Percentiles rank a stretch among this genome's conserved stretches.
Conservation (phyloP, 129 eudicot genomes). For the Erigeron canadensis region DNA sequence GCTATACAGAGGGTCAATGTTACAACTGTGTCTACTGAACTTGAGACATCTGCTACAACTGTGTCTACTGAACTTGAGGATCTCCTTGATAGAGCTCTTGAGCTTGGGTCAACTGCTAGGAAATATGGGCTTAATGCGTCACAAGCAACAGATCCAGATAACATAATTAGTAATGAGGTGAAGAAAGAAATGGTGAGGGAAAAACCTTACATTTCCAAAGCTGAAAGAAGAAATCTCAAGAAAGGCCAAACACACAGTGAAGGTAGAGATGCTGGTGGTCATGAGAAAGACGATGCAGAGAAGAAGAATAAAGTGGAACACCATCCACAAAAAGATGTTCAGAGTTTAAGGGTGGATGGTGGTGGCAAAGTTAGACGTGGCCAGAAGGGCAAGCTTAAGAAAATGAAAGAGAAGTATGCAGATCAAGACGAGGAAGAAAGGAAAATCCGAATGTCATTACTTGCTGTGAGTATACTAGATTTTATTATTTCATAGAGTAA, state of each 20-base stretch:
- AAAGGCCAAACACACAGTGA: slow-evolving; percentile 59
- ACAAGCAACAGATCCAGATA: slow-evolving; percentile 27
- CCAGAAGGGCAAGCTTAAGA: slow-evolving; percentile 86
- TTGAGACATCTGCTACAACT: slow-evolving; percentile 47
- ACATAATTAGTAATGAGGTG: slow-evolving; percentile 34
- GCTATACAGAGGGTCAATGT: background rate
- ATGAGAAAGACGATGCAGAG: slow-evolving; percentile 32
- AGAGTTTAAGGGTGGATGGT: slow-evolving; percentile 43
- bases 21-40: slow-evolving; percentile 47
- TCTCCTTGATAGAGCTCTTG: slow-evolving; percentile 87
- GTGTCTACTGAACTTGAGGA: slow-evolving; percentile 68
- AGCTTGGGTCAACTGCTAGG: slow-evolving; percentile 64
- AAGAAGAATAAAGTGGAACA: slow-evolving; percentile 19
- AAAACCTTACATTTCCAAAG: slow-evolving; percentile 84
- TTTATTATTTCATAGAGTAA: slow-evolving; percentile 10
- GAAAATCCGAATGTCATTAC: slow-evolving; percentile 77
- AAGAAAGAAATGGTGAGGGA: slow-evolving; percentile 52
- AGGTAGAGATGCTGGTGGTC: slow-evolving; percentile 30
- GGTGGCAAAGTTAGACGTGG: slow-evolving; percentile 81
- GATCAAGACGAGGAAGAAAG: slow-evolving; percentile 98
- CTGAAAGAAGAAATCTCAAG: slow-evolving; percentile 89
- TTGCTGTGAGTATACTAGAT: slow-evolving; percentile 64
- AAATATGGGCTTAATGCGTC: slow-evolving; percentile 54
- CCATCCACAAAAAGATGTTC: slow-evolving; percentile 42
- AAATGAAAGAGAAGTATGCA: slow-evolving; percentile 94